Evolutionary conservation across 345 rosid species (phyloP).

Genomic region (Acer campestre): DNA sequence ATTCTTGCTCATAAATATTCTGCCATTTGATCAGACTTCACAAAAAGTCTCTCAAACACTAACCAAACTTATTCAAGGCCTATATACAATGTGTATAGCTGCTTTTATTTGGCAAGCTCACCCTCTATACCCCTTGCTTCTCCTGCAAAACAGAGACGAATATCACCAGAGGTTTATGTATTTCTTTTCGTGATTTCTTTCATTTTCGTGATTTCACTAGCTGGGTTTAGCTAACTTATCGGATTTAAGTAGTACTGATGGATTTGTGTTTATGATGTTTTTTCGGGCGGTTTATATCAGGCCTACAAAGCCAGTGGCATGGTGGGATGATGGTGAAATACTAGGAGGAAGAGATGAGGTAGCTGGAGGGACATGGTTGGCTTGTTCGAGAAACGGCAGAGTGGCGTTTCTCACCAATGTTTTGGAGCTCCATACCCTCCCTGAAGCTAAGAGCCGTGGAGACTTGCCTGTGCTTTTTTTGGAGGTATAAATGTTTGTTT

Average conservation of each 20-base stretch:
- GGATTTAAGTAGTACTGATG: not conserved
- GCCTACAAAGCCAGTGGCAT: constrained; percentile 57
- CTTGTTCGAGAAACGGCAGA: constrained; percentile 58
- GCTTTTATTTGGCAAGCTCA: constrained; percentile 67
- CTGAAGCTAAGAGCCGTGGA: constrained; percentile 60
- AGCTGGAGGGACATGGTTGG: constrained; percentile 79
- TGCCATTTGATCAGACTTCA: not conserved
- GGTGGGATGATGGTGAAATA: constrained; percentile 62
- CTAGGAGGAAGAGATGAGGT: constrained; percentile 61
- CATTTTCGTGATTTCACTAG: not conserved
- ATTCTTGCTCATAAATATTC: not conserved
- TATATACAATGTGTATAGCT: constrained; percentile 56
- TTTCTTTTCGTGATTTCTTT: not conserved
- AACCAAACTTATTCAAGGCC: not conserved
- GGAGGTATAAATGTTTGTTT: constrained; percentile 33
- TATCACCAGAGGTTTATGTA: constrained; percentile 58
- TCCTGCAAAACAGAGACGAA: constrained; percentile 70
- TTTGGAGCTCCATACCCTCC: constrained; percentile 56
- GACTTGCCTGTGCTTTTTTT: constrained; percentile 69
- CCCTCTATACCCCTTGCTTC: constrained; percentile 58
- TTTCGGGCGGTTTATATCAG: constrained; percentile 23
- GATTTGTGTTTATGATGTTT: constrained; percentile 10
- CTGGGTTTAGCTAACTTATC: not conserved
- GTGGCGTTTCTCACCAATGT: constrained; percentile 70
- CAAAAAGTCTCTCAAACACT: too few species aligned